Evolutionary conservation across 441 rosid species (phyloP), one percentile per base, ranked within the genome.

Genomic region (Eutrema salsugineum): DNA sequence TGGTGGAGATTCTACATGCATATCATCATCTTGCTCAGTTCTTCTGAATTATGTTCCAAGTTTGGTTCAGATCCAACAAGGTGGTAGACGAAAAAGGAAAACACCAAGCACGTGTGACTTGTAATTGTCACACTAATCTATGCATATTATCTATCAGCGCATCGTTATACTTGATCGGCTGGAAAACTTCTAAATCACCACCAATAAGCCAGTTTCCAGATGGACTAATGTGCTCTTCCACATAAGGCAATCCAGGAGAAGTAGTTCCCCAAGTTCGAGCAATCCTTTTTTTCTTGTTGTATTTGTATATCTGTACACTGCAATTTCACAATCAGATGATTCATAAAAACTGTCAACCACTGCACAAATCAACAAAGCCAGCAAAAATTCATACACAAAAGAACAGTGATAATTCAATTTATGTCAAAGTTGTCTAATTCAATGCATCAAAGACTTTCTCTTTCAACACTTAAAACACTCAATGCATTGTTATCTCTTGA

Each of bases 241-340:
- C 94, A 39, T 91, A 94, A n/a, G 99, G 99, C 76, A 94, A 73
- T 19, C 99, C 97, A 0, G 87, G 87, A 33, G 91, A 87, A 43
- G 94, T 88, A 47, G 97, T 87, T 67, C 99, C 97, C 99, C 97
- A 91, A 16, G 93, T 94, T 78, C 99, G 71, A 35, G 95, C 94
- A 61, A 90, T 87, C 74, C 97, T 88, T 63, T 94, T 95, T 72
- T 94, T 97, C 82, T 90, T 94, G 74, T 87, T 87, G 64, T 94
- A 97, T 78, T 86, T 91, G 77, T 88, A 94, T 65, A 91, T 86
- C 81, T 94, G 94, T 43, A 88, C 73, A 70, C 99, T 94, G 82
- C 77, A 85, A 12, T 6, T 19, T 69, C n/a, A n/a, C n/a, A n/a
- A n/a, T n/a, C n/a, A n/a, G n/a, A n/a, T n/a, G n/a, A n/a, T n/a